phyloP scores from a whole-genome alignment of 352 stramenopile species.

The Phytophthora fragariaefolia region DNA sequence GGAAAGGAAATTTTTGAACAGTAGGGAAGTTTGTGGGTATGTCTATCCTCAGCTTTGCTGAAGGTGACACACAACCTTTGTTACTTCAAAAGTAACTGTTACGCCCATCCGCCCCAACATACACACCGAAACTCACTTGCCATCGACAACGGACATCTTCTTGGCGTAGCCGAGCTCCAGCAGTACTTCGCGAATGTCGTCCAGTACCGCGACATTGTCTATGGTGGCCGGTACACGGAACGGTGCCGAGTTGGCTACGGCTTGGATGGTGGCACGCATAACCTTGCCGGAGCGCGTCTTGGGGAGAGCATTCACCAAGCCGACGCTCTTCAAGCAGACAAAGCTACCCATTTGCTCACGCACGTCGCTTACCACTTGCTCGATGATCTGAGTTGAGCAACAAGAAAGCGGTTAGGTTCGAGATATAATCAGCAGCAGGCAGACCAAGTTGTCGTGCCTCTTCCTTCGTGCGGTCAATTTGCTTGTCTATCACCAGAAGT shows the following conservation, averaged over 20 bases:
- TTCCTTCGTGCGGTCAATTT: conserved; percentile 41
- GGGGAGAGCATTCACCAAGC: conserved; percentile 48
- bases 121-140: conserved; percentile 27
- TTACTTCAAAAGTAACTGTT: too few relatives aligned
- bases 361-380: conserved; percentile 49
- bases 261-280: conserved; percentile 61
- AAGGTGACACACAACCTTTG: too few relatives aligned
- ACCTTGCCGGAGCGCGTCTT: conserved; percentile 67
- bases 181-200: conserved; percentile 42
- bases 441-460: conserved; percentile 28
- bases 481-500: conserved; percentile 53
- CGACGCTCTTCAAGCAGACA: conserved; percentile 56
- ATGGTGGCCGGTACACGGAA: conserved; percentile 62
- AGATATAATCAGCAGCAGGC: neutral
- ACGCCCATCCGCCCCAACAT: too few relatives aligned
- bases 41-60: too few relatives aligned
- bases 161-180: conserved; percentile 56
- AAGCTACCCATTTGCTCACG: conserved; percentile 61
- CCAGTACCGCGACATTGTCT: conserved; percentile 51
- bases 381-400: conserved; percentile 29
- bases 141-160: conserved; percentile 36
- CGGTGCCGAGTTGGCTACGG: conserved; percentile 47
- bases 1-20: too few relatives aligned
- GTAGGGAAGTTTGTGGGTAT: too few relatives aligned
- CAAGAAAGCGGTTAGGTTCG: neutral